phyloP scores from a whole-genome alignment of 2,329 filamentous ascomycete genomes.

The Nannizziopsis barbatae region DNA sequence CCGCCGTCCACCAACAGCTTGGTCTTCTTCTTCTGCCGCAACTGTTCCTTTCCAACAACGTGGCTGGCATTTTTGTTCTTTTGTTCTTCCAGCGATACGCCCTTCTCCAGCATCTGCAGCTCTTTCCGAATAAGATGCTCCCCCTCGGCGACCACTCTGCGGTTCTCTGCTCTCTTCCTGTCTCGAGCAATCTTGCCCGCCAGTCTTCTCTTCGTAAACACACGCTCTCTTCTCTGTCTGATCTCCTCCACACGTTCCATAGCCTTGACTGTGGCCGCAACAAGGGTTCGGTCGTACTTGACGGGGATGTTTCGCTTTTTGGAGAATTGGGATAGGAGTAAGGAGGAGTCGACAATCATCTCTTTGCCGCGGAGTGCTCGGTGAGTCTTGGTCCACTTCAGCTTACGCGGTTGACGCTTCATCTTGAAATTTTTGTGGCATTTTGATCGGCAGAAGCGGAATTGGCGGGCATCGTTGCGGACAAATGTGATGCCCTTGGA shows the following conservation, averaged over 20 bases:
- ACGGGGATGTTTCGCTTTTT: conserved; percentile 87
- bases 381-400: conserved; percentile 95
- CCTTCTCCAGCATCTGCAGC: conserved; percentile 48
- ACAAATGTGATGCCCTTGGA: conserved; percentile 57
- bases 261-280: conserved; percentile 75
- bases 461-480: conserved; percentile 54
- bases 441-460: conserved; percentile 57
- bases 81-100: conserved; percentile 25
- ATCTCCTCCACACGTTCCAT: conserved; percentile 90
- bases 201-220: conserved; percentile 92
- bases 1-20: conserved; percentile 36
- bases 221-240: conserved; percentile 67
- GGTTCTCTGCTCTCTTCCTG: conserved; percentile 63
- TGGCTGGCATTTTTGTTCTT: conserved; percentile 27
- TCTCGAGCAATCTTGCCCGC: conserved; percentile 64
- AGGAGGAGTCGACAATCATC: conserved; percentile 86
- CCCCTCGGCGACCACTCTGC: conserved; percentile 83
- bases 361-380: conserved; percentile 72
- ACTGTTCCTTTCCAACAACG: conserved; percentile 33
- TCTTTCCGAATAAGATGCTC: conserved; percentile 77
- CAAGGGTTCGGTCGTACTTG: conserved; percentile 88
- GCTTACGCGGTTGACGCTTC: conserved; percentile 94
- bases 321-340: conserved; percentile 61
- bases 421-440: conserved; percentile 80
- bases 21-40: conserved; percentile 36